phyloP scores from a whole-genome alignment of 495 filamentous ascomycete species.

The Chaetomium cochliodes region DNA sequence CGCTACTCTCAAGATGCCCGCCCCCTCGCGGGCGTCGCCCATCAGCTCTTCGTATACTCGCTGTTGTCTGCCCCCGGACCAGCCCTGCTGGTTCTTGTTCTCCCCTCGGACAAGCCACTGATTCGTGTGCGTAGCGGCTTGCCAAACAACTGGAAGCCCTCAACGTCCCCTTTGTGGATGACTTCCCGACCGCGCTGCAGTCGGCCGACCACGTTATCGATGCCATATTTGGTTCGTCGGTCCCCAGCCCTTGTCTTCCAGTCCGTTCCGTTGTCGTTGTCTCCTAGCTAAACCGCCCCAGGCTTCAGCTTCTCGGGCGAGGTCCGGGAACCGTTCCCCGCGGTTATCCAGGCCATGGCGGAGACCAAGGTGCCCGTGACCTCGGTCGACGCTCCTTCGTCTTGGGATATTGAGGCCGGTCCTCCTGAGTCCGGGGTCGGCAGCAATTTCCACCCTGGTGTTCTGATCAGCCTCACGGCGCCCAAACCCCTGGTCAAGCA shows the following conservation, averaged over 20 bases:
- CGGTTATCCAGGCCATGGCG: slow-evolving; percentile 73
- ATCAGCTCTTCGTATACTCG: slow-evolving; percentile 28
- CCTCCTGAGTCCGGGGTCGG: slow-evolving; percentile 78
- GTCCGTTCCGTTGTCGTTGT: neutral
- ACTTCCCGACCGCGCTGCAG: slow-evolving; percentile 66
- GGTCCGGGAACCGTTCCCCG: slow-evolving; percentile 83
- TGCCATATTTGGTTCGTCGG: slow-evolving; percentile 76
- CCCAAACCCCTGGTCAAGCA: slow-evolving; percentile 88
- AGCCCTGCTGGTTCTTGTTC: slow-evolving; percentile 21
- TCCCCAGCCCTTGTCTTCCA: slow-evolving; percentile 2
- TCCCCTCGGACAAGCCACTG: slow-evolving; percentile 12
- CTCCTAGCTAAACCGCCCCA: slow-evolving; percentile 28
- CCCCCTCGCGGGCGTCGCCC: neutral
- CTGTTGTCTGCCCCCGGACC: slow-evolving; percentile 11
- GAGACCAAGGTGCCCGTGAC: slow-evolving; percentile 72
- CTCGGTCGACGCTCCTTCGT: slow-evolving; percentile 87
- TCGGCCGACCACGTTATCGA: slow-evolving; percentile 80
- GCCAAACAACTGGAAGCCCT: slow-evolving; percentile 79
- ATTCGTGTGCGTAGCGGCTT: slow-evolving; percentile 59
- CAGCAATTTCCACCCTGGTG: slow-evolving; percentile 71
- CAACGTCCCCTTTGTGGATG: slow-evolving; percentile 77
- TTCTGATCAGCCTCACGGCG: slow-evolving; percentile 85
- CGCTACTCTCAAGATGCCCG: neutral
- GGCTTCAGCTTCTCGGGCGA: slow-evolving; percentile 93
- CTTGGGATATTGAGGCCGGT: slow-evolving; percentile 87